Evolutionary conservation across 208 protist species (phyloP).

Genomic region (Leishmania guyanensis): DNA sequence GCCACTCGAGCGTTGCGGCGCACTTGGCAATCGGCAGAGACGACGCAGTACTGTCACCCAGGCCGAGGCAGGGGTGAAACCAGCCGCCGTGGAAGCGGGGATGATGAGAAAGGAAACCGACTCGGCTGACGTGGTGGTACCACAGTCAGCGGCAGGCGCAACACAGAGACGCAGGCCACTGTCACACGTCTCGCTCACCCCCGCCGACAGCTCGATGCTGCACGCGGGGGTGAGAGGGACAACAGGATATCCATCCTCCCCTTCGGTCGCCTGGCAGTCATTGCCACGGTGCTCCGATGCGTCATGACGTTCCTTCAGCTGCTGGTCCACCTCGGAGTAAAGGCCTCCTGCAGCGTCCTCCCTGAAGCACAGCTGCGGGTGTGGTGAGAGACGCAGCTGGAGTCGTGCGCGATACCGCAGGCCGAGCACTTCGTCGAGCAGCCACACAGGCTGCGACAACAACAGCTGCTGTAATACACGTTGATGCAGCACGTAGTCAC

Average conservation of each 20-base stretch:
- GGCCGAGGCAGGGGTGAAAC: not conserved
- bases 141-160: not conserved
- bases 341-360: conserved; percentile 1
- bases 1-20: not conserved
- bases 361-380: conserved; percentile 12
- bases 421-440: conserved; percentile 26
- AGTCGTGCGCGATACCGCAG: conserved; percentile 28
- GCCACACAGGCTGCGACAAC: conserved; percentile 26
- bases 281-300: not conserved
- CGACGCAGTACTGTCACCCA: conserved; percentile 14
- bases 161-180: not conserved
- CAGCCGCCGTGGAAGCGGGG: not conserved
- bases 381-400: conserved; percentile 20
- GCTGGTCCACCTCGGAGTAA: not conserved
- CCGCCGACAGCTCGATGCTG: not conserved
- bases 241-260: not conserved
- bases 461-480: conserved; percentile 17
- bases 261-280: not conserved
- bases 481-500: conserved; percentile 36
- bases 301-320: not conserved
- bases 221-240: conserved; percentile 19
- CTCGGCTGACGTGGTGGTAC: not conserved
- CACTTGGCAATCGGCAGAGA: not conserved
- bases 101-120: conserved; percentile 1
- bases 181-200: not conserved